Percentiles rank a stretch among this genome's conserved stretches.
Evolutionary conservation across 225 moss, liverwort and hornwort genomes (phyloP).

Genomic region (Lunularia cruciata): DNA sequence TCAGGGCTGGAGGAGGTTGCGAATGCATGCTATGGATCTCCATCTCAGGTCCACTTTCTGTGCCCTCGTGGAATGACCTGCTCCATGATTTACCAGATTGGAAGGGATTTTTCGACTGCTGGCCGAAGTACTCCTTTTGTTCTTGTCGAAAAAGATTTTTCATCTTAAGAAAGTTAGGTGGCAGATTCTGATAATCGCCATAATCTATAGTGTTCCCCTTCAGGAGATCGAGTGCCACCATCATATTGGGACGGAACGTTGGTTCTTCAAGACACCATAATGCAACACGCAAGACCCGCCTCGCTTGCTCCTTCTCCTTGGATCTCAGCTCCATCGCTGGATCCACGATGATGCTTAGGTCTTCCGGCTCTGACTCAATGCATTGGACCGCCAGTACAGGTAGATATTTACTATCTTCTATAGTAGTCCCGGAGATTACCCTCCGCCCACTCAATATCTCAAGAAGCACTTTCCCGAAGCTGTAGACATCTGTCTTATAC

Average conservation of each 20-base stretch:
- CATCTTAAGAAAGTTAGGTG: not conserved
- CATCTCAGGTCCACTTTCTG: no score
- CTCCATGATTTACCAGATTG: no score
- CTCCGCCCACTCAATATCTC: constrained; percentile 66
- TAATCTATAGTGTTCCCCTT: not conserved
- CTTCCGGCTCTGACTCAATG: not conserved
- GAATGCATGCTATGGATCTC: no score
- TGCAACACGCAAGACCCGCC: not conserved
- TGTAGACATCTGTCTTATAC: constrained; percentile 50
- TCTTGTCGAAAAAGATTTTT: not conserved
- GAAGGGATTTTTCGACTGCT: no score
- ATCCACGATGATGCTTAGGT: not conserved
- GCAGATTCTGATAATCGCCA: not conserved
- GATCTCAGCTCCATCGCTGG: not conserved
- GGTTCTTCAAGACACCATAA: not conserved
- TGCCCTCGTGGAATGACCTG: no score
- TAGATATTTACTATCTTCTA: not conserved
- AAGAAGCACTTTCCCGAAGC: constrained; percentile 65
- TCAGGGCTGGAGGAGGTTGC: no score
- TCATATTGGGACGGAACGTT: not conserved
- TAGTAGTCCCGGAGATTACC: not conserved
- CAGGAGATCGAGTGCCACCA: constrained; percentile 2
- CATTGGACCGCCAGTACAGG: not conserved
- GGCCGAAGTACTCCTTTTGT: no score
- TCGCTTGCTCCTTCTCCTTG: not conserved